Conservation (phyloP, 2,329 filamentous ascomycete genomes). For the Calonectria hawksworthii region DNA sequence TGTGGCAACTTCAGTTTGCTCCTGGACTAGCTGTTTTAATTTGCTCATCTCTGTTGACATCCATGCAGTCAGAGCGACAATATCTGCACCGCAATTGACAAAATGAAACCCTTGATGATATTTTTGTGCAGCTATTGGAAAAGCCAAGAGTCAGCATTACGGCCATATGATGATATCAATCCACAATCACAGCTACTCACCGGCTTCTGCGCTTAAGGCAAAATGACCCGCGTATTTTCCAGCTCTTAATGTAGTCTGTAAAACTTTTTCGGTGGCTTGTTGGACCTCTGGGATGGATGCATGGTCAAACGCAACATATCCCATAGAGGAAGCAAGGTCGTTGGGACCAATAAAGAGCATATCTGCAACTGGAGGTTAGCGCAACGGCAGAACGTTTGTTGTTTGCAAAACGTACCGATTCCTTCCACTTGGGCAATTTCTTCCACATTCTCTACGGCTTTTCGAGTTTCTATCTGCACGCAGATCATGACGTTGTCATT, state of each 20-base stretch:
- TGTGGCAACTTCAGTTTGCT: no score
- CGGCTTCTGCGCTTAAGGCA: slow-evolving; percentile 46
- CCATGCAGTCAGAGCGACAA: slow-evolving; percentile 54
- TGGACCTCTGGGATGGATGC: slow-evolving; percentile 48
- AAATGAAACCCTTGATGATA: slow-evolving; percentile 51
- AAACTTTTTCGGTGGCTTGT: slow-evolving; percentile 42
- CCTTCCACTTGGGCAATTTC: slow-evolving; percentile 51
- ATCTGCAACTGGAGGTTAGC: neutral
- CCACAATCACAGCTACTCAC: neutral
- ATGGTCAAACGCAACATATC: slow-evolving; percentile 50
- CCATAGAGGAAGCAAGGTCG: slow-evolving; percentile 40
- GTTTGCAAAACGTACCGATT: slow-evolving; percentile 34
- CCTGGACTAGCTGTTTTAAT: neutral
- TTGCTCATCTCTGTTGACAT: slow-evolving; percentile 49
- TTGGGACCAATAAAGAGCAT: slow-evolving; percentile 33
- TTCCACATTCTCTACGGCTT: slow-evolving; percentile 54
- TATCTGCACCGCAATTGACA: slow-evolving; percentile 54
- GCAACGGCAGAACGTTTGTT: neutral
- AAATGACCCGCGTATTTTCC: slow-evolving; percentile 53
- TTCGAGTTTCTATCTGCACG: slow-evolving; percentile 38
- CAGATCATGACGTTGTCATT: slow-evolving; percentile 43
- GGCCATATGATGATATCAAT: neutral
- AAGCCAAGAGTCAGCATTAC: neutral
- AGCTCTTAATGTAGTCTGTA: slow-evolving; percentile 46
- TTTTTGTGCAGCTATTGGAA: slow-evolving; percentile 36